A percentile compares a stretch with the other conserved stretches of the same genome.
Evolutionary conservation across 768 basidiomycete species (phyloP).

Genomic region (Leccinellum albellum): DNA sequence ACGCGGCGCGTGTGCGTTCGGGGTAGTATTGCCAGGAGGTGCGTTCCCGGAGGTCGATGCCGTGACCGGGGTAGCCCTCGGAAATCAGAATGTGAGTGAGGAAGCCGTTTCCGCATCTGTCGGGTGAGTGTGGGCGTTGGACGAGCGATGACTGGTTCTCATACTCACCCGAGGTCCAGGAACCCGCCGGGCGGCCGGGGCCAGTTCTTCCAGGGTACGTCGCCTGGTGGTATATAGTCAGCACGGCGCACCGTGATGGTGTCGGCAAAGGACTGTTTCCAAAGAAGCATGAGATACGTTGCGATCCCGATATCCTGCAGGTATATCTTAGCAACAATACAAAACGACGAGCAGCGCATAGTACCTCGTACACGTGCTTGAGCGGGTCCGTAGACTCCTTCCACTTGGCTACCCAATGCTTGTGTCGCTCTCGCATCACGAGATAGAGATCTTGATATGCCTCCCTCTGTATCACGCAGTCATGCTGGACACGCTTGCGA

Average conservation of each 20-base stretch:
- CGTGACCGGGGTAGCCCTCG: slow-evolving; percentile 82
- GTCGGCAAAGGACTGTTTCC: slow-evolving; percentile 66
- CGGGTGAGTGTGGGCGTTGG: neutral
- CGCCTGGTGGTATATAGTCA: neutral
- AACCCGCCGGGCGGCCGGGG: slow-evolving; percentile 82
- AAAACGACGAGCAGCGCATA: neutral
- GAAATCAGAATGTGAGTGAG: slow-evolving; percentile 80
- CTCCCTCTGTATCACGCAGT: slow-evolving; percentile 71
- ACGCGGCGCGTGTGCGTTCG: slow-evolving; percentile 48
- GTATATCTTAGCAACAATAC: neutral
- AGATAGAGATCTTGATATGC: slow-evolving; percentile 89
- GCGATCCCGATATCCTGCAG: slow-evolving; percentile 90
- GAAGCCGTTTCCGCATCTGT: slow-evolving; percentile 80
- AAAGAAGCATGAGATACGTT: slow-evolving; percentile 86
- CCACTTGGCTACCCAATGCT: slow-evolving; percentile 72
- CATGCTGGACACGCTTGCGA: slow-evolving; percentile 82
- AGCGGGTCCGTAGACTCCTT: slow-evolving; percentile 78
- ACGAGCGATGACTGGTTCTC: neutral
- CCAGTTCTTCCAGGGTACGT: slow-evolving; percentile 65
- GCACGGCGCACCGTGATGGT: neutral
- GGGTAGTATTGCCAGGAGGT: slow-evolving; percentile 84
- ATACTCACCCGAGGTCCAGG: slow-evolving; percentile 75
- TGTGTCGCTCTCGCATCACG: slow-evolving; percentile 79
- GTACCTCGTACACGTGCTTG: slow-evolving; percentile 87
- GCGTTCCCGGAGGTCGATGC: slow-evolving; percentile 83